Conservation (phyloP, 2,329 filamentous ascomycete genomes). For the Botrytis fabae region DNA sequence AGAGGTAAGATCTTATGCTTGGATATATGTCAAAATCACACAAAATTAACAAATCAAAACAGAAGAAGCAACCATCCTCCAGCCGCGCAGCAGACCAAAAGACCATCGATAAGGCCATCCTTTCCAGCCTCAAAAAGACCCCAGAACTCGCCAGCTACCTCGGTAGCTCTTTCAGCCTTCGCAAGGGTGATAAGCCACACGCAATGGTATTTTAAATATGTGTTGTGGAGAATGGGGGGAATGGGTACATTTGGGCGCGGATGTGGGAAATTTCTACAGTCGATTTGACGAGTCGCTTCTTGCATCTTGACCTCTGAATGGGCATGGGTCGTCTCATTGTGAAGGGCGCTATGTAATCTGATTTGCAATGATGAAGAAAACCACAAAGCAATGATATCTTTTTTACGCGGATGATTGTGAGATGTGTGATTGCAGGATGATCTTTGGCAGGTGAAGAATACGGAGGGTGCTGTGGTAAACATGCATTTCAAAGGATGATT, state of each 20-base stretch:
- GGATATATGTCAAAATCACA: neutral
- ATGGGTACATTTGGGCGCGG: constrained; percentile 42
- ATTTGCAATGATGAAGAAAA: constrained; percentile 43
- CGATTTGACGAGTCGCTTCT: constrained; percentile 55
- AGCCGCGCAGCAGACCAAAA: constrained; percentile 96
- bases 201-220: constrained; percentile 92
- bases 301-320: constrained; percentile 63
- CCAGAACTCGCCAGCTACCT: constrained; percentile 93
- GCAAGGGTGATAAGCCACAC: constrained; percentile 99
- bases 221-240: constrained; percentile 28
- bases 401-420: constrained; percentile 13
- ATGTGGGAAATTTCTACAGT: constrained; percentile 46
- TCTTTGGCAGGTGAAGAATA: constrained; percentile 9
- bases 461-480: neutral
- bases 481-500: neutral
- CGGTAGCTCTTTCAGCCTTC: constrained; percentile 92
- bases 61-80: constrained; percentile 97
- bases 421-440: constrained; percentile 11
- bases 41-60: constrained; percentile 37
- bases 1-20: constrained; percentile 64
- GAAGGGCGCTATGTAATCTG: constrained; percentile 43
- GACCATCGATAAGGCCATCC: constrained; percentile 93
- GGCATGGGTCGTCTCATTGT: constrained; percentile 57
- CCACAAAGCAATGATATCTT: constrained; percentile 37
- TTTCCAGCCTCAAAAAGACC: constrained; percentile 98